Conservation (phyloP, 2,329 filamentous ascomycete genomes). For the Penicillium vulpinum region DNA sequence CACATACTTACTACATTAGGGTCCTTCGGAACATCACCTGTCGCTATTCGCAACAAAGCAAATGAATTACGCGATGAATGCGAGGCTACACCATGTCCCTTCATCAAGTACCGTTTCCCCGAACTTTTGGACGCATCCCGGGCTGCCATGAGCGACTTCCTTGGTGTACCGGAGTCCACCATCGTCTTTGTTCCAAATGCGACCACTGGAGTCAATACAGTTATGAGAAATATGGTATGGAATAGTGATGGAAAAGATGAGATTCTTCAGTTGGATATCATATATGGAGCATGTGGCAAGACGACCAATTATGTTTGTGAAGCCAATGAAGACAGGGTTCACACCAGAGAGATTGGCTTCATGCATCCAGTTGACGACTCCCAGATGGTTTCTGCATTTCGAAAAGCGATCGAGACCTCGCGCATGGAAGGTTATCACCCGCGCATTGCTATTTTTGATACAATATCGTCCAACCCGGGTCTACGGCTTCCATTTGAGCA, state of each 20-base stretch:
- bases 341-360: slow-evolving; percentile 50
- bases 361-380: slow-evolving; percentile 68
- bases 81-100: slow-evolving; percentile 69
- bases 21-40: slow-evolving; percentile 54
- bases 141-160: slow-evolving; percentile 61
- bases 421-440: slow-evolving; percentile 13
- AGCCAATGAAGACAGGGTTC: slow-evolving; percentile 49
- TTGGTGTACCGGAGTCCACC: slow-evolving; percentile 64
- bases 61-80: slow-evolving; percentile 42
- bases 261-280: slow-evolving; percentile 62
- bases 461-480: slow-evolving; percentile 71
- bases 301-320: slow-evolving; percentile 69
- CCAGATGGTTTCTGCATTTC: slow-evolving; percentile 52
- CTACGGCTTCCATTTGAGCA: slow-evolving; percentile 71
- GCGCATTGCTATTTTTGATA: slow-evolving; percentile 72
- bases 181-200: slow-evolving; percentile 76
- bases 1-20: slow-evolving; percentile 31
- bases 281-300: slow-evolving; percentile 73
- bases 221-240: slow-evolving; percentile 71
- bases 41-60: slow-evolving; percentile 55
- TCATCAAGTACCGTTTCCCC: slow-evolving; percentile 68
- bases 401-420: slow-evolving; percentile 9
- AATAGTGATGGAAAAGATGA: slow-evolving; percentile 61
- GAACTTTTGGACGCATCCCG: slow-evolving; percentile 63
- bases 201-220: slow-evolving; percentile 65